Conservation (phyloP, 2,329 filamentous ascomycete species). For the Helicocarpus griseus region DNA sequence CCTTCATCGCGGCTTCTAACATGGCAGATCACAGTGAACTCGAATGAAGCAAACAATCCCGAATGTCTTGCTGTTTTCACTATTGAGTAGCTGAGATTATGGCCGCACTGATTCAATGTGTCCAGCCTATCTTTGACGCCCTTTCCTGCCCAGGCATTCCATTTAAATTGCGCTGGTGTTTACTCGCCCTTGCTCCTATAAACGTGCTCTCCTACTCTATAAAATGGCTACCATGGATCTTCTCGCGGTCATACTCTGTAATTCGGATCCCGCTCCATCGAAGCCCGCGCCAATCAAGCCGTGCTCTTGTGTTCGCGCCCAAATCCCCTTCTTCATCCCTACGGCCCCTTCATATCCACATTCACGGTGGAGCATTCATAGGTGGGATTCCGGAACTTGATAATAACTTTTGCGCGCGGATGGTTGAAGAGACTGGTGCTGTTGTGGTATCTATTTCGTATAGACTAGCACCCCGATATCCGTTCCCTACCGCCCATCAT, state of each 20-base stretch:
- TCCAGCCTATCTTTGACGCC: constrained; percentile 18
- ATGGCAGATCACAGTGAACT: no score
- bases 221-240: constrained; percentile 27
- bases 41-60: no score
- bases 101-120: constrained; percentile 2
- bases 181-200: constrained; percentile 36
- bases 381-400: constrained; percentile 35
- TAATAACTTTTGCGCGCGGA: constrained; percentile 23
- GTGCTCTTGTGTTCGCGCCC: constrained; percentile 29
- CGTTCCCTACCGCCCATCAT: constrained; percentile 34
- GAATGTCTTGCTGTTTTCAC: no score
- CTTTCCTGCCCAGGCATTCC: constrained; percentile 29
- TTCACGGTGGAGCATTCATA: constrained; percentile 38
- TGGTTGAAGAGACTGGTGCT: constrained; percentile 33
- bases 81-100: no score
- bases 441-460: constrained; percentile 32
- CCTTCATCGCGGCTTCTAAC: no score
- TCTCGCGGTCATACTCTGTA: constrained; percentile 26
- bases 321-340: background rate
- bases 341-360: constrained; percentile 36
- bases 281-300: constrained; percentile 16
- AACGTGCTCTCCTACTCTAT: constrained; percentile 30
- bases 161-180: constrained; percentile 34
- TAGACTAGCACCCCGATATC: constrained; percentile 31
- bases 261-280: constrained; percentile 24